Evolutionary conservation across 2,329 filamentous ascomycete genomes (phyloP), one percentile per base, ranked within the genome.

Genomic region (Rasamsonia emersonii): DNA sequence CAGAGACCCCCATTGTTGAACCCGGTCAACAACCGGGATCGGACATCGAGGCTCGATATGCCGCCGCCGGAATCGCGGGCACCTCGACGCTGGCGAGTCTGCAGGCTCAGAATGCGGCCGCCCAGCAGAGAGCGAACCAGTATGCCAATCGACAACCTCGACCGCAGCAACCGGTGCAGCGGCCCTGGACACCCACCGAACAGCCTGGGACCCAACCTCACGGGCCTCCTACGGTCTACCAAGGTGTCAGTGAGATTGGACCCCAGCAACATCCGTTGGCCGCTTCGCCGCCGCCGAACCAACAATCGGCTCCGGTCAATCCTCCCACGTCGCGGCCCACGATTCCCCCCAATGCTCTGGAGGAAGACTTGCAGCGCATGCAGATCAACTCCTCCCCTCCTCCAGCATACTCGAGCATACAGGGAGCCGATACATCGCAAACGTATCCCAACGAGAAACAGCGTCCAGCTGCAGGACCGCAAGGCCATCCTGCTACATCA

Each of bases 121-220:
- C 88, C 2, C 72, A 84, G 17, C 85, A 91, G 54, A 73, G 88
- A 44, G 65, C 82, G 40, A 82, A 85, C 21, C 84, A 91, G 38
- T 95, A 94, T 54, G 73, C 70, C 14, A 65, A 70, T 20, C 65
- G 69, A 33, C 60, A 59, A 32, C 51, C 53, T 24, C 51, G 44
- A 24, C 49, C 49, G 25, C 44, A 50, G 37, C 58, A 60, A 28
- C 67, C 62, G 16, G 46, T 50, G 26, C 54, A 45, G 35, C 73
- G 89, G 28, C 88, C 88, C 18, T 96, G 89, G 91, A 96, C 89
- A 7, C 91, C 91, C 1, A 96, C 91, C 3, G 91, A 98, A 56
- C 73, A 79, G 36, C 86, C 88, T 1, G 86, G 86, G 18, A 80
- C 79, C 40, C 81, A 86, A 32, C 85, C 86, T 4, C 86, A 94